These are phyloP conservation scores for Suhomyces sp. DNA, from an alignment of 805 yeast genomes.

Conservation along the genomic window DNA sequence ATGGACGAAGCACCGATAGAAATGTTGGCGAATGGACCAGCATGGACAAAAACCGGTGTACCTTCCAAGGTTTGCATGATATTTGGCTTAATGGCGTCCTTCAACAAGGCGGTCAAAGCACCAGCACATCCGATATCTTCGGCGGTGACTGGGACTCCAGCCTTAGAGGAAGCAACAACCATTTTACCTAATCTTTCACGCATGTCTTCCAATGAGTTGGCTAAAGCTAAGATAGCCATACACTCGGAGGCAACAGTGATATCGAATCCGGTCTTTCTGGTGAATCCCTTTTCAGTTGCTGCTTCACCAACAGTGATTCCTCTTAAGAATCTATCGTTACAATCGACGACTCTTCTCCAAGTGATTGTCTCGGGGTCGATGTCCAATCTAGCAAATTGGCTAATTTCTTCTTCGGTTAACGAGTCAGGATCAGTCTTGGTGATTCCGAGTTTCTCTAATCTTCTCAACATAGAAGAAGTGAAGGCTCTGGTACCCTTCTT, in stretches of 20 bases:
- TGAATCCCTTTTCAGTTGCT: constrained; percentile 86
- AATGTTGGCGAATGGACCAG: constrained; percentile 97
- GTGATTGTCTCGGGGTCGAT: constrained; percentile 89
- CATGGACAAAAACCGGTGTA: constrained; percentile 95
- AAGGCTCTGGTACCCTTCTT: constrained; percentile 79
- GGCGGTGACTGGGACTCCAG: constrained; percentile 83
- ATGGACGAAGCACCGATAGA: constrained; percentile 96
- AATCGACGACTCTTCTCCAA: constrained; percentile 90
- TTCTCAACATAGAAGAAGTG: constrained; percentile 72
- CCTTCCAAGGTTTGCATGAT: constrained; percentile 97
- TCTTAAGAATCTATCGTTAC: constrained; percentile 88
- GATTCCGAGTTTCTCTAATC: constrained; percentile 81
- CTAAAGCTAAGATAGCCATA: constrained; percentile 91
- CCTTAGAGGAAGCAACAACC: constrained; percentile 77
- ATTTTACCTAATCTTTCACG: constrained; percentile 83
- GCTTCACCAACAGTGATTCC: constrained; percentile 89
- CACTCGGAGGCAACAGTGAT: constrained; percentile 95
- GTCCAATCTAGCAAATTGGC: constrained; percentile 75
- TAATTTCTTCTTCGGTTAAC: constrained; percentile 73
- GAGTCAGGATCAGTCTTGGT: constrained; percentile 75
- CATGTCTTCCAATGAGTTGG: constrained; percentile 77
- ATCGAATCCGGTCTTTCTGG: constrained; percentile 88
- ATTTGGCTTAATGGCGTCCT: constrained; percentile 95
- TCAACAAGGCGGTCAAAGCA: constrained; percentile 89
- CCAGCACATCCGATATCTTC: constrained; percentile 97